Conservation (phyloP, 2,329 filamentous ascomycete genomes). For the Fusarium poae region DNA sequence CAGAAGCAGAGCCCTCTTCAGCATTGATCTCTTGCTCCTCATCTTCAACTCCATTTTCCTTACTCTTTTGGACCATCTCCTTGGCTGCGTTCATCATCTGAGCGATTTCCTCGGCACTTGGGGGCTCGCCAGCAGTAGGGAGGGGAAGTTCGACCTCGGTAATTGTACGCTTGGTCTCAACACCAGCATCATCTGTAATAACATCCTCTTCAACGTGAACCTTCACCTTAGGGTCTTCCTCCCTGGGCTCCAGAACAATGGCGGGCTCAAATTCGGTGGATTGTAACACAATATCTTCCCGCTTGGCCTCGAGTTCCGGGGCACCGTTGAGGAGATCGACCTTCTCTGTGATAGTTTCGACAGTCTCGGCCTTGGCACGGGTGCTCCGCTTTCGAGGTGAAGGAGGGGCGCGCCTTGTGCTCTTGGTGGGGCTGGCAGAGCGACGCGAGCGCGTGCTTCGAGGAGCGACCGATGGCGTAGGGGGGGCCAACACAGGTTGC, state of each 20-base stretch:
- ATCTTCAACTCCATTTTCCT: constrained; percentile 62
- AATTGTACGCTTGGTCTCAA: constrained; percentile 77
- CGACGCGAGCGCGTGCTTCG: constrained; percentile 65
- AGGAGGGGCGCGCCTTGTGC: constrained; percentile 59
- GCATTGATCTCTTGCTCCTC: constrained; percentile 55
- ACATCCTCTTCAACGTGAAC: constrained; percentile 77
- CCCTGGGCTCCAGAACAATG: constrained; percentile 63
- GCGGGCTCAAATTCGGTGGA: constrained; percentile 64
- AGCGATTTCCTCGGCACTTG: constrained; percentile 81
- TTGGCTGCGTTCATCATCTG: constrained; percentile 89
- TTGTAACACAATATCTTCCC: constrained; percentile 58
- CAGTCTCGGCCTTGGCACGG: constrained; percentile 59
- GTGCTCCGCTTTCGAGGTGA: constrained; percentile 68
- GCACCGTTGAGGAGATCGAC: constrained; percentile 50
- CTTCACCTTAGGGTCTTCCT: constrained; percentile 72
- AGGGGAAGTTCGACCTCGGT: constrained; percentile 82
- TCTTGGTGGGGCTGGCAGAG: constrained; percentile 70
- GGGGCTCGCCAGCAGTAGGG: constrained; percentile 70
- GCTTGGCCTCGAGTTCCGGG: constrained; percentile 23
- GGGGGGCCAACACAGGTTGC: constrained; percentile 61
- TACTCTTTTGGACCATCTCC: constrained; percentile 83
- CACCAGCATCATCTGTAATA: constrained; percentile 65
- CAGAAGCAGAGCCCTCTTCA: constrained; percentile 54
- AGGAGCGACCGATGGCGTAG: constrained; percentile 61
- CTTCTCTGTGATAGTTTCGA: constrained; percentile 50